Evolutionary conservation across 2,329 filamentous ascomycete species (phyloP).

Genomic region (Didymella exigua): DNA sequence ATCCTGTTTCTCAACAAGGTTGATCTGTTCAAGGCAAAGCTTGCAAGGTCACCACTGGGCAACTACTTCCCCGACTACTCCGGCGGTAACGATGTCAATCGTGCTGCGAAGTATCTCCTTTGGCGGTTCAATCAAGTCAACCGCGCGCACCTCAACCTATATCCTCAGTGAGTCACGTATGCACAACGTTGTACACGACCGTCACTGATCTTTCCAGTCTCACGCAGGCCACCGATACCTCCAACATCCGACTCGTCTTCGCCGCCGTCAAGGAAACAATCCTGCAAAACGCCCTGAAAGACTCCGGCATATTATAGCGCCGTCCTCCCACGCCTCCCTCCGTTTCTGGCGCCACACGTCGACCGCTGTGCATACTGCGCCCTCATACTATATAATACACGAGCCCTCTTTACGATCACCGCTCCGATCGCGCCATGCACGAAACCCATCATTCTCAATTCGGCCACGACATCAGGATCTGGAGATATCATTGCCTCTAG

Average conservation of each 20-base stretch:
- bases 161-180: constrained; percentile 71
- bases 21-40: constrained; percentile 95
- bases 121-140: constrained; percentile 99
- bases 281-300: constrained; percentile 95
- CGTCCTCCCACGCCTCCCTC: not conserved
- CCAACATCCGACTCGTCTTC: constrained; percentile 96
- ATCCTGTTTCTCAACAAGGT: constrained; percentile 99
- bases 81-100: constrained; percentile 95
- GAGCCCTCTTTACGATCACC: constrained; percentile 41
- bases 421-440: constrained; percentile 36
- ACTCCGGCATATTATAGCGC: constrained; percentile 82
- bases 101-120: constrained; percentile 94
- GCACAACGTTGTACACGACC: constrained; percentile 10
- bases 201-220: constrained; percentile 64
- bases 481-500: constrained; percentile 47
- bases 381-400: constrained; percentile 44
- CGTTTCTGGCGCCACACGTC: constrained; percentile 28
- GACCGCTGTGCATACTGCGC: constrained; percentile 40
- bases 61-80: constrained; percentile 99
- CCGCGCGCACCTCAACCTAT: constrained; percentile 90
- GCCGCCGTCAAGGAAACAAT: constrained; percentile 99
- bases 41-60: constrained; percentile 83
- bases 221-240: constrained; percentile 98
- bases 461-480: constrained; percentile 43
- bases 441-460: constrained; percentile 32